Evolutionary conservation across 2,329 filamentous ascomycete genomes (phyloP), one percentile per base, ranked within the genome.

Genomic region (Xylariaceae sp.): DNA sequence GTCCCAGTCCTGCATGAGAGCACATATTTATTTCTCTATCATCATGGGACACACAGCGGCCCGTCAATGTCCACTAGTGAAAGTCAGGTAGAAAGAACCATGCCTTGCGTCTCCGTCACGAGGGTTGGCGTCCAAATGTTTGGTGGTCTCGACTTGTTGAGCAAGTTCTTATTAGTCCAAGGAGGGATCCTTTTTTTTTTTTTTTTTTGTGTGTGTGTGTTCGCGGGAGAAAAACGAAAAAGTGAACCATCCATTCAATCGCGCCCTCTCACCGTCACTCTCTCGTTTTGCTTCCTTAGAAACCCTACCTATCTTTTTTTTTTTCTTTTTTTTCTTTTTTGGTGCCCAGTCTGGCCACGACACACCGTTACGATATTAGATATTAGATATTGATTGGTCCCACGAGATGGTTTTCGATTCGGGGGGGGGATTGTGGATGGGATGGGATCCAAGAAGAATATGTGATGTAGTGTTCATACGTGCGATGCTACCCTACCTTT

Each of bases 191-290:
- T 6, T 19, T 19, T 41, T 41, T 19, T 41, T 19, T 19, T 19
- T 41, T 41, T 41, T 19, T 40, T 8, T 40, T n/a, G n/a, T n/a
- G n/a, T 41, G 0, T 2, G 3, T 41, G 19, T 19, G 1, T 19
- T 19, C 19, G 19, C 19, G 19, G 19, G 19, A 19, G 19, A 19
- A 19, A 19, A 19, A 19, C 19, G 19, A 19, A 51, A 40, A 12
- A 31, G 8, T 42, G 46, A 47, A 12, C 56, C 56, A 58, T 37
- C 53, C 56, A 54, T 30, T 37, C 8, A 27, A 43, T 43, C 6
- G 8, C 19, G 4, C 5, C 27, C 41, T 12, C 4, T 39, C 37
- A 12, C 39, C 11, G 26, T 41, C 26, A 12, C 39, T 19, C 6
- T 6, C 26, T 41, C 12, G 39, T 19, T 19, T 41, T 41, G 19